Evolutionary conservation across 305 asterid species (phyloP).

Genomic region (Petunia hybrid): DNA sequence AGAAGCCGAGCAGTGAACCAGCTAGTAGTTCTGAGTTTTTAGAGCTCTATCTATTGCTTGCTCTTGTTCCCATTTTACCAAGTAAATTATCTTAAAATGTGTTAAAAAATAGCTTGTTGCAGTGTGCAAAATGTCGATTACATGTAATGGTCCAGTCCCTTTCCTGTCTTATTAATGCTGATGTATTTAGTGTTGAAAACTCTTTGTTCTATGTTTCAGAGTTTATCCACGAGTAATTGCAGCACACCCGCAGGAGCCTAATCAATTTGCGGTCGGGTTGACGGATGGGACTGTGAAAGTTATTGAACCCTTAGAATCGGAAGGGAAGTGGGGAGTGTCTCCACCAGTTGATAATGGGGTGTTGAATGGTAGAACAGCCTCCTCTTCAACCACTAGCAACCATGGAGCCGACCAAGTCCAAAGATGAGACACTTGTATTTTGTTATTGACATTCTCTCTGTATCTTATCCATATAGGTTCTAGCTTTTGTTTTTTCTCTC

Average conservation of each 20-base stretch:
- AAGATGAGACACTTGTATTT: background rate
- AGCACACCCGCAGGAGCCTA: too few relatives aligned
- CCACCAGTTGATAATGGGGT: slow-evolving; percentile 35
- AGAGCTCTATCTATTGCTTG: too few relatives aligned
- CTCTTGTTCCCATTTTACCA: too few relatives aligned
- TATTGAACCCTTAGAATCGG: slow-evolving; percentile 38
- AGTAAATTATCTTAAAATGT: too few relatives aligned
- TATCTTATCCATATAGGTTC: slow-evolving; percentile 56
- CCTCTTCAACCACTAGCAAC: background rate
- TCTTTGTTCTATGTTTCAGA: too few relatives aligned
- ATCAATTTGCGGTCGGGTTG: slow-evolving; percentile 29
- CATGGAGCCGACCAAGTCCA: background rate
- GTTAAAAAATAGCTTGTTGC: slow-evolving; percentile 37
- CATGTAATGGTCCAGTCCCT: too few relatives aligned
- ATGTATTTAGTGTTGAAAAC: too few relatives aligned
- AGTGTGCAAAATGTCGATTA: slow-evolving; percentile 44
- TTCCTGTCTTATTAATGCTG: too few relatives aligned
- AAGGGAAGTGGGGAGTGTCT: slow-evolving; percentile 38
- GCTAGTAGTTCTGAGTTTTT: slow-evolving; percentile 44
- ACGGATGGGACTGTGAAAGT: slow-evolving; percentile 36
- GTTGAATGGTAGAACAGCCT: background rate
- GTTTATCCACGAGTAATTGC: slow-evolving; percentile 33
- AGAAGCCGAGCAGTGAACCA: slow-evolving; percentile 74
- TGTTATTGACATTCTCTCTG: slow-evolving; percentile 41
- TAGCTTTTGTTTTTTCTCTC: slow-evolving; percentile 37